A percentile compares a stretch with the other conserved stretches of the same genome.
Conservation (phyloP, 305 asterid genomes). For the Ilex paraguariensis region DNA sequence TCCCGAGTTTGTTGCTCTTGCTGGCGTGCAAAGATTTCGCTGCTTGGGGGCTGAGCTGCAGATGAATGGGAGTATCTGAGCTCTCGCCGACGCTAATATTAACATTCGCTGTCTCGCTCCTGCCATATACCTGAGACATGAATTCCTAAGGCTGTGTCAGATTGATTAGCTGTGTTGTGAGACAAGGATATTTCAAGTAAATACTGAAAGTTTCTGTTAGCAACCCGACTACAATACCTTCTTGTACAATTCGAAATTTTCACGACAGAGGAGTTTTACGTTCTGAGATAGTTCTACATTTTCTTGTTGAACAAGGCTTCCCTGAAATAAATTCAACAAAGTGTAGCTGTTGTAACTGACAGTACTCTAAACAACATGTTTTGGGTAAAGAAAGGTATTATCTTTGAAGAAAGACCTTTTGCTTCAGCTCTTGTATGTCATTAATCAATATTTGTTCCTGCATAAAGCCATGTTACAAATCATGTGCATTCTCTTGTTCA, state of each 20-base stretch:
- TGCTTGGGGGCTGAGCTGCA: not conserved
- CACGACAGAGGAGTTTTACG: constrained; percentile 28
- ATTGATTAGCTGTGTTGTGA: no score
- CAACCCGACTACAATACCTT: constrained; percentile 8
- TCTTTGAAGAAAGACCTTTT: constrained; percentile 36
- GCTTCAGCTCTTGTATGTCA: constrained; percentile 53
- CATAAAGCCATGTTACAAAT: not conserved
- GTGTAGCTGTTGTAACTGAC: not conserved
- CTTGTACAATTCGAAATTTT: constrained; percentile 12
- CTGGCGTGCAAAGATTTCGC: not conserved
- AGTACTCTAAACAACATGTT: no score
- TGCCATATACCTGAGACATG: not conserved
- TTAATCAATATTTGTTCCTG: constrained; percentile 57
- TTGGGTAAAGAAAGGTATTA: not conserved
- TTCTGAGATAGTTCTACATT: constrained; percentile 34
- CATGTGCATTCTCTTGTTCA: no score
- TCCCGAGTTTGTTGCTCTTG: not conserved
- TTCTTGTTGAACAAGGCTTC: constrained; percentile 29
- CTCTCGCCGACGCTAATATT: not conserved
- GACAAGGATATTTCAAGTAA: no score
- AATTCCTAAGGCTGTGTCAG: not conserved
- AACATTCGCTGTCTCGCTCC: not conserved
- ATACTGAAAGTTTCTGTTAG: not conserved
- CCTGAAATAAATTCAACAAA: constrained; percentile 16
- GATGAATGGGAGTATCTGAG: not conserved